Conservation (phyloP, 2,329 filamentous ascomycete genomes). For the Colletotrichum tabaci region DNA sequence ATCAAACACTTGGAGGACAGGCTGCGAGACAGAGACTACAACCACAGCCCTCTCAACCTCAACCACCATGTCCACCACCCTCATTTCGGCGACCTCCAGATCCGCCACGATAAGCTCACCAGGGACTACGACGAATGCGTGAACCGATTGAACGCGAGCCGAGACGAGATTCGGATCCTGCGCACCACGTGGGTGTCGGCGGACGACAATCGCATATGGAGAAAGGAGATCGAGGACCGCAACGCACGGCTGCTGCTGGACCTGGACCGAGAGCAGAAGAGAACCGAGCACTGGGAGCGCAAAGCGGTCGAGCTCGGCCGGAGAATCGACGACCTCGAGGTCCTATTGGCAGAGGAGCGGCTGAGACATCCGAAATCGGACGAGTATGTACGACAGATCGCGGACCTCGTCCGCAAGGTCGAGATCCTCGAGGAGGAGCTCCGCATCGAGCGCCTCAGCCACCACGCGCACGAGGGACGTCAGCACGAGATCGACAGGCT, state of each 20-base stretch:
- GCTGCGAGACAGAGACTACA: conserved; percentile 5
- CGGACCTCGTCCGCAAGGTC: conserved; percentile 36
- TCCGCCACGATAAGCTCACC: conserved; percentile 29
- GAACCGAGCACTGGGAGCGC: conserved; percentile 99
- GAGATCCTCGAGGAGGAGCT: conserved; percentile 36
- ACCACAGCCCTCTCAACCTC: background rate
- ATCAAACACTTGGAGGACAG: conserved; percentile 33
- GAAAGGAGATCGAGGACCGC: conserved; percentile 32
- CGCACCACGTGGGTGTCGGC: conserved; percentile 28
- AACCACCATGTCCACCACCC: background rate
- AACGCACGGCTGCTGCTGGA: conserved; percentile 67
- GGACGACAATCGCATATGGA: conserved; percentile 34
- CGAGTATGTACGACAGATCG: conserved; percentile 28
- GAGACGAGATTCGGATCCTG: conserved; percentile 27
- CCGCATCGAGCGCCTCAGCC: conserved; percentile 27
- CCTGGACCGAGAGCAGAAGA: conserved; percentile 92
- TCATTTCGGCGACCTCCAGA: conserved; percentile 28
- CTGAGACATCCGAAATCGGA: conserved; percentile 22
- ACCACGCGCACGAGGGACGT: conserved; percentile 23
- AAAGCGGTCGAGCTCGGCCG: conserved; percentile 57
- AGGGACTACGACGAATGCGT: conserved; percentile 31
- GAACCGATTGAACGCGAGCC: conserved; percentile 15
- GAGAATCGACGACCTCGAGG: conserved; percentile 31
- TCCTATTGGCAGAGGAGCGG: conserved; percentile 29
- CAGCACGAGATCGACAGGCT: conserved; percentile 32